Conservation (phyloP, 768 basidiomycete genomes). For the Gloeopeniophorella convolvens region DNA sequence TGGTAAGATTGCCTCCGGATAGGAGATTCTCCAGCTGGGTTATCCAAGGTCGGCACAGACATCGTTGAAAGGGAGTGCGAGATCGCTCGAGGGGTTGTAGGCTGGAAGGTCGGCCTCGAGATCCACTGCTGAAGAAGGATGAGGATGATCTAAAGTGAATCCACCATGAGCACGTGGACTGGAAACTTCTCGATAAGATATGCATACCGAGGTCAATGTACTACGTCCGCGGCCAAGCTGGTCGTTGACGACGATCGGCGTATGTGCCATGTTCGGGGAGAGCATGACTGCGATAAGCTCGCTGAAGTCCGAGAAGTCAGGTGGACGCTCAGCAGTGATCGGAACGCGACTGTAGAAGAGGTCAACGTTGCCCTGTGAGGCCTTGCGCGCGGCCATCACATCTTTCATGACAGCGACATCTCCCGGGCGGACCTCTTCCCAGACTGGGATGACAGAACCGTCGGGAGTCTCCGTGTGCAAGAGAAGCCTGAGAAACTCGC, state of each 20-base stretch:
- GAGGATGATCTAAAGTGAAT: conserved; percentile 54
- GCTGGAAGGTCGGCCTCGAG: conserved; percentile 32
- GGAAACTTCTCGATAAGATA: not conserved
- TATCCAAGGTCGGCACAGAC: conserved; percentile 35
- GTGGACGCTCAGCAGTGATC: conserved; percentile 83
- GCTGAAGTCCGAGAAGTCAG: conserved; percentile 66
- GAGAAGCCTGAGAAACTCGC: conserved; percentile 47
- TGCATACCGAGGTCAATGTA: conserved; percentile 75
- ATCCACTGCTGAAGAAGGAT: conserved; percentile 84
- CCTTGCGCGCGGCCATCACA: conserved; percentile 63
- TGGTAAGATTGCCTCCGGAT: conserved; percentile 62
- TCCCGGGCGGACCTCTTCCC: conserved; percentile 77
- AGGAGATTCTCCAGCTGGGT: conserved; percentile 22
- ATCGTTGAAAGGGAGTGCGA: conserved; percentile 41
- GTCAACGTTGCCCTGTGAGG: conserved; percentile 43
- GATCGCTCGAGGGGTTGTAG: conserved; percentile 31
- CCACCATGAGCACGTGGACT: not conserved
- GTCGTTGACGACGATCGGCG: conserved; percentile 90
- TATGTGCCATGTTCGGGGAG: conserved; percentile 55
- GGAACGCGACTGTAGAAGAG: conserved; percentile 82
- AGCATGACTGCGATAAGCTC: conserved; percentile 77
- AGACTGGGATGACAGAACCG: conserved; percentile 85
- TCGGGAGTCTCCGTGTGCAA: conserved; percentile 86
- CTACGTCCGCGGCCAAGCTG: conserved; percentile 92
- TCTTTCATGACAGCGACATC: conserved; percentile 82